Conservation (phyloP, 2,329 filamentous ascomycete genomes). For the Fusarium clavum region DNA sequence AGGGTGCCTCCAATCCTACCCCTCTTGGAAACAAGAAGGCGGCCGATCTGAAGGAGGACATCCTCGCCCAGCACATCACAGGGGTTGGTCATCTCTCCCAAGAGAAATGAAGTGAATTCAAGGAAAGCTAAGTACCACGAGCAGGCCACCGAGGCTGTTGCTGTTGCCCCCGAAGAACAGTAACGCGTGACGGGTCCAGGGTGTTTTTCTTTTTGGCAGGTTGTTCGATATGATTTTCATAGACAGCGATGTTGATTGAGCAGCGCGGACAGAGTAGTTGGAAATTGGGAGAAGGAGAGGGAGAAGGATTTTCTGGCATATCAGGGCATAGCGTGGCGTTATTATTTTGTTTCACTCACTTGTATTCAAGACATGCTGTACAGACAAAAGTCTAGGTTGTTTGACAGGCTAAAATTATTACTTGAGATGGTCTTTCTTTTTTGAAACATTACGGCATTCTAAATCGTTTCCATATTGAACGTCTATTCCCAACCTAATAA, state of each 20-base stretch:
- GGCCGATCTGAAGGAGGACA: constrained; percentile 56
- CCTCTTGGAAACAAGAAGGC: constrained; percentile 19
- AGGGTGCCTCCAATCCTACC: constrained; percentile 16
- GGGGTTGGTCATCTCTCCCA: constrained; percentile 66
- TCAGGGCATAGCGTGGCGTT: constrained; percentile 52
- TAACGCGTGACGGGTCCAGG: constrained; percentile 33
- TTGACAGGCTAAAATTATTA: constrained; percentile 33
- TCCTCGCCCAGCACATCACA: constrained; percentile 68
- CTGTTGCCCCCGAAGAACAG: constrained; percentile 20
- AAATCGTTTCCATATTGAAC: constrained; percentile 6
- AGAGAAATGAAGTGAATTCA: constrained; percentile 53
- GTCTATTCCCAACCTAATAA: constrained; percentile 25
- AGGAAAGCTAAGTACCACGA: constrained; percentile 48
- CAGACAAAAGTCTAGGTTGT: constrained; percentile 35
- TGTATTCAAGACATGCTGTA: constrained; percentile 39
- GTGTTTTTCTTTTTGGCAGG: not conserved
- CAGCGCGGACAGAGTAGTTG: not conserved
- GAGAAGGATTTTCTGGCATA: constrained; percentile 26
- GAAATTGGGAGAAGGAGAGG: not conserved
- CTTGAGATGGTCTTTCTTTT: constrained; percentile 20
- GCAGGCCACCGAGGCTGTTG: constrained; percentile 35
- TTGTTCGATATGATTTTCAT: constrained; percentile 4
- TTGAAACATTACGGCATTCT: not conserved
- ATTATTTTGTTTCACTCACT: constrained; percentile 39
- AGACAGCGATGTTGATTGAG: constrained; percentile 10